Evolutionary conservation across 2,329 filamentous ascomycete species (phyloP).

Genomic region (Macrophomina pseudophaseolina): DNA sequence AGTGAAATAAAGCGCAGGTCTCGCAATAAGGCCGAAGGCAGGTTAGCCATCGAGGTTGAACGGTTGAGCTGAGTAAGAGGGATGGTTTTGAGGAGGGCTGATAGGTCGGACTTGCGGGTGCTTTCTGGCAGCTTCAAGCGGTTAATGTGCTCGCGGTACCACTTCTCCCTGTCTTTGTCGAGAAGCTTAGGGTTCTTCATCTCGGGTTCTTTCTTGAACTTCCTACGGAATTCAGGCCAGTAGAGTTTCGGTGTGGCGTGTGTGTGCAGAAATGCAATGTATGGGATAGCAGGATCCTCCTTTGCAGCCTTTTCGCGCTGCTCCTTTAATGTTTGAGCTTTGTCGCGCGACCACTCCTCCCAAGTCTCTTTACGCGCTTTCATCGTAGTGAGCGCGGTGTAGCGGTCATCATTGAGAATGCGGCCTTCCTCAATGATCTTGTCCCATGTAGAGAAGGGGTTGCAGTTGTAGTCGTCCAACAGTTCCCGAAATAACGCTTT

Average conservation of each 20-base stretch:
- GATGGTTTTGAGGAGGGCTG: slow-evolving; percentile 66
- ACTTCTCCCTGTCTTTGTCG: slow-evolving; percentile 76
- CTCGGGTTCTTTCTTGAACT: slow-evolving; percentile 78
- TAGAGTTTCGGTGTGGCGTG: slow-evolving; percentile 90
- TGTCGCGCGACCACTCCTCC: slow-evolving; percentile 80
- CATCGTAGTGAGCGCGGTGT: slow-evolving; percentile 82
- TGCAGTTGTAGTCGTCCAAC: slow-evolving; percentile 80
- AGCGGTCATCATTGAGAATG: slow-evolving; percentile 84
- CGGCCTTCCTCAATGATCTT: slow-evolving; percentile 81
- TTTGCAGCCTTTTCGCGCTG: slow-evolving; percentile 77
- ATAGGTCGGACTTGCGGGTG: slow-evolving; percentile 72
- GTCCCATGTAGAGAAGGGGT: slow-evolving; percentile 90
- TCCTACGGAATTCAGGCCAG: slow-evolving; percentile 95
- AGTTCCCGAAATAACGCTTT: slow-evolving; percentile 82
- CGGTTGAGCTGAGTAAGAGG: slow-evolving; percentile 65
- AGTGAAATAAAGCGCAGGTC: slow-evolving; percentile 75
- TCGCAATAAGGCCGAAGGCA: slow-evolving; percentile 67
- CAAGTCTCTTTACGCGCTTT: slow-evolving; percentile 81
- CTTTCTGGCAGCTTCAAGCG: slow-evolving; percentile 68
- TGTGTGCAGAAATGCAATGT: slow-evolving; percentile 78
- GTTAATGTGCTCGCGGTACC: slow-evolving; percentile 75
- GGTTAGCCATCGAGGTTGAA: slow-evolving; percentile 58
- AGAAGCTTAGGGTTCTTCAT: slow-evolving; percentile 72
- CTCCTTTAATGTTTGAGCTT: slow-evolving; percentile 74
- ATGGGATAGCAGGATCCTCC: slow-evolving; percentile 81